Evolutionary conservation across 441 rosid species (phyloP), one percentile per base, ranked within the genome.

Genomic region (Gossypium aridum): DNA sequence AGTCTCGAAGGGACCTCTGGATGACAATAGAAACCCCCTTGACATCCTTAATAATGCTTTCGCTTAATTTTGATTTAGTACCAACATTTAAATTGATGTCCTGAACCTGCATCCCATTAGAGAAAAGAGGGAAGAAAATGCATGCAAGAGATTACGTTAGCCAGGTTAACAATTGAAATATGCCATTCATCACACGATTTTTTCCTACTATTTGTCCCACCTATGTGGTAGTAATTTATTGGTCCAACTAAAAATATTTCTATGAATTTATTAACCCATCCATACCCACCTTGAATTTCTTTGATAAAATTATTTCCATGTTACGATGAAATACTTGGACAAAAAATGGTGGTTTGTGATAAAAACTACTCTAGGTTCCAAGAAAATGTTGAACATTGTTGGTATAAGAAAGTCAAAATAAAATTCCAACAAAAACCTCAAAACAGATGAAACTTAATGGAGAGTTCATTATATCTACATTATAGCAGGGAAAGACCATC

Each of bases 41-140:
- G 70, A 96, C 94, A 86, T 89, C 95, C 80, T 87, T 94, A 80
- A 96, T 87, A 79, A 92, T 94, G 90, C 94, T 94, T 85, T 90
- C 98, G 74, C 98, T 94, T 75, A 96, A 47, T 64, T 91, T 90
- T 62, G 83, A 79, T 82, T 94, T 97, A 69, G 83, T 78, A 56
- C 97, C 98, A 76, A 96, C 96, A 87, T 96, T 96, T 78, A 96
- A 88, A 88, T 92, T 92, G 87, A 96, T 92, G 77, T 96, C 97
- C 84, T 90, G 89, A 72, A 96, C 92, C 99, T 96, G 81, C 71
- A 73, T 31, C 56, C 74, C 64, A 56, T 28, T 55, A 72, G 64
- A 1, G 67, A 28, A 51, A 72, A 67, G 34, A 34, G 31, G 20
- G 49, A 59, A 28, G 45, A 43, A 43, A 77, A 64, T 34, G 49